Evolutionary conservation across 2,329 filamentous ascomycete genomes (phyloP), one percentile per base, ranked within the genome.

Genomic region (Scedosporium dehoogii): DNA sequence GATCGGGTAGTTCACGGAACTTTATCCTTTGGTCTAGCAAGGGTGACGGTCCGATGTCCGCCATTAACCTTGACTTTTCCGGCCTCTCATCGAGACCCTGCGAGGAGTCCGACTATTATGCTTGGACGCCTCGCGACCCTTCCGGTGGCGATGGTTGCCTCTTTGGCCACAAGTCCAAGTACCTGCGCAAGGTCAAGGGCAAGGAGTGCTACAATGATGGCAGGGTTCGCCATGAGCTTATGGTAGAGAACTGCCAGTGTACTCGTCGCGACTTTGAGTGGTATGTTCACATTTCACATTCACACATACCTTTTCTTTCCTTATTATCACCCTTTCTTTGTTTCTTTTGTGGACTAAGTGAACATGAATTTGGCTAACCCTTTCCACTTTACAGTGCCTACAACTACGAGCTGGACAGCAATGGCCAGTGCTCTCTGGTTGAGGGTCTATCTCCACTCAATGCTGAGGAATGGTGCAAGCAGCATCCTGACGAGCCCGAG

Each of bases 181-280:
- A 97, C 70, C 85, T 96, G 69, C 90, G 94, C 72, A 99, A 97
- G 83, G 92, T 89, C 74, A 75, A 81, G n/a, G 85, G 87, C 16
- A 80, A 81, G 21, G 77, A 88, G 58, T 99, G 94, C 78, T 96
- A 87, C 79, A 97, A 96, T 69, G 86, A 88, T 60, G 82, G 84
- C 72, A 83, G 82, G 65, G 83, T 96, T 66, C 80, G 86, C 66
- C 85, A 86, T 66, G 79, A 93, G 27, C 88, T 92, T 74, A 82
- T 83, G 67, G 86, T 90, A 67, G 76, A 82, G 66, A 91, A 96
- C 73, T 99, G 94, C 79, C 81, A 84, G 64, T 99, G 94, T 76
- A 89, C 85, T 7, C 82, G 91, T 60, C 82, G 85, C 63, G 94
- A 99, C 75, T 99, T 88, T 72, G 94, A 99, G 81, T 99, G 94